phyloP scores from a whole-genome alignment of 768 basidiomycete species.

The Phanerochaete sordida region DNA sequence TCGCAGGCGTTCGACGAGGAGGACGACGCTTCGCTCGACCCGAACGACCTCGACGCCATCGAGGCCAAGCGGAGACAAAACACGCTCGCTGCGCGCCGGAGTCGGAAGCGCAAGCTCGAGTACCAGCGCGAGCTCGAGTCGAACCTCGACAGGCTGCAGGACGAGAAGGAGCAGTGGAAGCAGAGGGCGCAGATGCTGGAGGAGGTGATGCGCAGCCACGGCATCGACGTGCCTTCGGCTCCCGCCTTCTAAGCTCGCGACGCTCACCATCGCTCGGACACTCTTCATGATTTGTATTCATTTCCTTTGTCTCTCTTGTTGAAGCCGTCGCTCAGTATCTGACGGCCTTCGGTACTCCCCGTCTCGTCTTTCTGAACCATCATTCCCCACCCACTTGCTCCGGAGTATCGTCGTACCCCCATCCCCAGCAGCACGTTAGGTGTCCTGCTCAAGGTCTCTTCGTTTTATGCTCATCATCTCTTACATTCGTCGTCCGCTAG shows the following conservation, averaged over 20 bases:
- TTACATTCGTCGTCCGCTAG: background rate
- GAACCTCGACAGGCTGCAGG: conserved; percentile 44
- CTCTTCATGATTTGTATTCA: conserved; percentile 12
- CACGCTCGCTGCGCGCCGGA: conserved; percentile 80
- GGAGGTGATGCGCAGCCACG: conserved; percentile 54
- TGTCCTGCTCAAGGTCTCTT: background rate
- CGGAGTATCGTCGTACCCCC: conserved; percentile 54
- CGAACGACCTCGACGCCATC: conserved; percentile 63
- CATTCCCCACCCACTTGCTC: conserved; percentile 41
- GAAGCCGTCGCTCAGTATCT: conserved; percentile 14
- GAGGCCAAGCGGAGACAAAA: conserved; percentile 80
- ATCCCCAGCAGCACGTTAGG: conserved; percentile 15
- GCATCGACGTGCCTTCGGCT: conserved; percentile 45
- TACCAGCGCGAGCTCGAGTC: conserved; percentile 67
- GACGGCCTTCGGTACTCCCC: conserved; percentile 44
- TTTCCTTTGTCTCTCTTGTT: conserved; percentile 15
- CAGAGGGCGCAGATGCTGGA: conserved; percentile 44
- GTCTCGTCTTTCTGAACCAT: conserved; percentile 29
- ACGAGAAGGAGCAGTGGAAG: conserved; percentile 63
- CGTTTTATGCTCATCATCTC: background rate
- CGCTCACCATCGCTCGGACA: conserved; percentile 24
- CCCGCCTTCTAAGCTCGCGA: conserved; percentile 13
- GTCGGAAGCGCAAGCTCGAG: conserved; percentile 69
- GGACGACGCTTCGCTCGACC: conserved; percentile 39
- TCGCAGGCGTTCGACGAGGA: conserved; percentile 47